Conservation (phyloP, 805 yeast genomes). For the Candida vartiovaarae region DNA sequence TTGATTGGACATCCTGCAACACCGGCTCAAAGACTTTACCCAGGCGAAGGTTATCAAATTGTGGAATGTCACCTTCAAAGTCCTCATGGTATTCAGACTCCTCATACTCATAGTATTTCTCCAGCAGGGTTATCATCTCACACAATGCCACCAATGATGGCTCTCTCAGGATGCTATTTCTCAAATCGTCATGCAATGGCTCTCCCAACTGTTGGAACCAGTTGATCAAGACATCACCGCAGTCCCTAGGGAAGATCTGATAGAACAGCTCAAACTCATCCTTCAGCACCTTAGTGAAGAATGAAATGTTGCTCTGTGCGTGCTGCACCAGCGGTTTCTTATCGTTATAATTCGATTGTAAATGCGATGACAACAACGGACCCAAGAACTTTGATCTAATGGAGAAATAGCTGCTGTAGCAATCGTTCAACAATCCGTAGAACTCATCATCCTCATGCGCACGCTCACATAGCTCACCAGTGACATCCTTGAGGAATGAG, state of each 20-base stretch:
- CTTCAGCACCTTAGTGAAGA: constrained; percentile 49
- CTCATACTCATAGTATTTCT: constrained; percentile 60
- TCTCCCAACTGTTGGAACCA: constrained; percentile 66
- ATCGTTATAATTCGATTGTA: constrained; percentile 24
- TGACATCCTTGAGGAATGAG: constrained; percentile 29
- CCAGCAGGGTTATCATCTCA: constrained; percentile 65
- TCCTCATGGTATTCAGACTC: constrained; percentile 19
- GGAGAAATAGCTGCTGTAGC: constrained; percentile 55
- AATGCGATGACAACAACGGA: constrained; percentile 32
- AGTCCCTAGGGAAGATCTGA: constrained; percentile 39
- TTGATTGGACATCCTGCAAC: constrained; percentile 67
- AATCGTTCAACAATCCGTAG: constrained; percentile 59
- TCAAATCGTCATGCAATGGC: constrained; percentile 65
- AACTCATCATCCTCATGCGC: constrained; percentile 43
- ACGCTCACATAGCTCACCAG: constrained; percentile 32
- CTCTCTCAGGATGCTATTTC: constrained; percentile 66
- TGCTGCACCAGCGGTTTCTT: constrained; percentile 43
- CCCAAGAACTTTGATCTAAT: constrained; percentile 45
- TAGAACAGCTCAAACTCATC: constrained; percentile 57
- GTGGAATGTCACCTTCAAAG: background rate
- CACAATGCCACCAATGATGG: constrained; percentile 60
- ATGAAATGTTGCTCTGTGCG: constrained; percentile 56
- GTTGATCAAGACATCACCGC: constrained; percentile 34
- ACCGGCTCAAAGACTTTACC: constrained; percentile 65
- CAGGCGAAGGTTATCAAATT: constrained; percentile 28